Conservation (phyloP, 192 early-diverging fungal species). For the Backusella sp. region DNA sequence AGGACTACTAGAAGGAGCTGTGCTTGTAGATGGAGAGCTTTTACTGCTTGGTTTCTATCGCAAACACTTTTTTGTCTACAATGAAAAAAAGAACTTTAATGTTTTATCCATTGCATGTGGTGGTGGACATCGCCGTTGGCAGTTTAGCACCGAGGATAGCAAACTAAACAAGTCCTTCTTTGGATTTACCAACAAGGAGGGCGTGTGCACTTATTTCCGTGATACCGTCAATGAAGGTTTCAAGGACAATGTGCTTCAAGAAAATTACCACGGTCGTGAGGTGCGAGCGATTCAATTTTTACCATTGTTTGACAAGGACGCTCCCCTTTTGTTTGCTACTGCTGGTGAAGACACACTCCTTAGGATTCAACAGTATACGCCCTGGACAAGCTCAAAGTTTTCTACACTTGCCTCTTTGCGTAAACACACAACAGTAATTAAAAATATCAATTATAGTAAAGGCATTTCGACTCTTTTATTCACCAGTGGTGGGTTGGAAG, state of each 20-base stretch:
- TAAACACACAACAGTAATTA: constrained; percentile 57
- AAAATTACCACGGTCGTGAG: constrained; percentile 63
- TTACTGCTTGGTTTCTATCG: constrained; percentile 72
- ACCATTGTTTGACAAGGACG: constrained; percentile 16
- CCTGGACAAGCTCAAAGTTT: constrained; percentile 1
- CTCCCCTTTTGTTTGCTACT: constrained; percentile 51
- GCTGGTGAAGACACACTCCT: constrained; percentile 57
- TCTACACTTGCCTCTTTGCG: constrained; percentile 27
- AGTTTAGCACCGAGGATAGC: constrained; percentile 51
- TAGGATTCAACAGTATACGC: constrained; percentile 53
- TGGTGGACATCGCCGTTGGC: constrained; percentile 73
- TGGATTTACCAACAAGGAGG: constrained; percentile 58
- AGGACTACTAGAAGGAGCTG: constrained; percentile 69
- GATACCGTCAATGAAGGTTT: constrained; percentile 44
- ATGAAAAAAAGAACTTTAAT: constrained; percentile 65
- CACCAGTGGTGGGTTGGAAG: constrained; percentile 63
- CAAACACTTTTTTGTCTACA: constrained; percentile 69
- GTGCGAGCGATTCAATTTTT: constrained; percentile 49
- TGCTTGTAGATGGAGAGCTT: constrained; percentile 51
- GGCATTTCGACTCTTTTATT: constrained; percentile 46
- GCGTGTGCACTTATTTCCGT: constrained; percentile 45
- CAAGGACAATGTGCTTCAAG: constrained; percentile 56
- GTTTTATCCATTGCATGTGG: constrained; percentile 71
- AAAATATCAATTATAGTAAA: constrained; percentile 41
- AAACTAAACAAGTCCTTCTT: constrained; percentile 51